These are phyloP conservation scores for Claviceps sp. DNA, from an alignment of 2,329 filamentous ascomycete genomes.

Conservation along the genomic window DNA sequence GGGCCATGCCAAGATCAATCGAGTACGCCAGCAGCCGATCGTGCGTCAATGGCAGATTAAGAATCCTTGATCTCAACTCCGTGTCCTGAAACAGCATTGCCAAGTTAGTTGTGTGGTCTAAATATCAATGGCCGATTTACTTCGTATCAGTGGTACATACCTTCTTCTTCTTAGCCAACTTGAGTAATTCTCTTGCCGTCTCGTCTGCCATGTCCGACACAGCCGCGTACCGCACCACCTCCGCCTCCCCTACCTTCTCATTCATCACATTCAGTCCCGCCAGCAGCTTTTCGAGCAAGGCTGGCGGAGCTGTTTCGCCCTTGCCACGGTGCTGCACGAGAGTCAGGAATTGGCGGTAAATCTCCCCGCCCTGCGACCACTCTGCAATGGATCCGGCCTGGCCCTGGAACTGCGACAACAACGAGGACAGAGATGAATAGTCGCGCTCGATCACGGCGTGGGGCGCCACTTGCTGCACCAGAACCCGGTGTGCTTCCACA, in stretches of 20 bases:
- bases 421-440: constrained; percentile 51
- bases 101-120: constrained; percentile 1
- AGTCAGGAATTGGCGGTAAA: constrained; percentile 55
- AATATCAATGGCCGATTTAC: neutral
- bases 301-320: constrained; percentile 26
- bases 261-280: constrained; percentile 42
- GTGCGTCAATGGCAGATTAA: constrained; percentile 55
- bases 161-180: constrained; percentile 39
- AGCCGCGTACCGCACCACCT: constrained; percentile 51
- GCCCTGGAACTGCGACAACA: constrained; percentile 60
- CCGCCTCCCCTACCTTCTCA: constrained; percentile 25
- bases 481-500: constrained; percentile 71
- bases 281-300: constrained; percentile 42
- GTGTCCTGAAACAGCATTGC: constrained; percentile 14
- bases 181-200: constrained; percentile 53
- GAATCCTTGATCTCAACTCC: constrained; percentile 29
- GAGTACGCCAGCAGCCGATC: constrained; percentile 60
- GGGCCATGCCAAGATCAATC: constrained; percentile 53
- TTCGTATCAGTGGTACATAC: constrained; percentile 25
- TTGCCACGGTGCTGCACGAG: constrained; percentile 32
- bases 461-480: constrained; percentile 71
- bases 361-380: constrained; percentile 68
- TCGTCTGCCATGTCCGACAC: constrained; percentile 70
- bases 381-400: constrained; percentile 49
- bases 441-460: constrained; percentile 70